Conservation (phyloP, 1,284 basidiomycete genomes). For the Moniliella sp. region DNA sequence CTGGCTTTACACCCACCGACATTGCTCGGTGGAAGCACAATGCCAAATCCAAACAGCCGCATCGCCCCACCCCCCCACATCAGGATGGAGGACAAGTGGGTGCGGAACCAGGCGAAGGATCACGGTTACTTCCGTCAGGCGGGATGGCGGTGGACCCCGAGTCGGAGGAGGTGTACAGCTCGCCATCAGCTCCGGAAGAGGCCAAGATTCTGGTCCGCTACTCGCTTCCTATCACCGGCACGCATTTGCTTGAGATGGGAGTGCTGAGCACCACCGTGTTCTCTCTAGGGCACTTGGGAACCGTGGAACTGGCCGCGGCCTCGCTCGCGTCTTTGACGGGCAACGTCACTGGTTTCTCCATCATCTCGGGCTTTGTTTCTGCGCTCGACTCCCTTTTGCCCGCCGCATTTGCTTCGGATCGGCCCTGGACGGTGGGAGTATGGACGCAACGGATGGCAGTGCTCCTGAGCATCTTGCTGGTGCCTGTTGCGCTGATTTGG, state of each 20-base stretch:
- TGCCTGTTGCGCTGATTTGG: conserved; percentile 40
- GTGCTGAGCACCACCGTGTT: conserved; percentile 26
- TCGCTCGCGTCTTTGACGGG: conserved; percentile 28
- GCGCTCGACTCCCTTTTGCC: conserved; percentile 72
- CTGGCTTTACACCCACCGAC: too few relatives aligned
- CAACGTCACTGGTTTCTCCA: conserved; percentile 26
- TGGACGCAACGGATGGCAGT: conserved; percentile 69
- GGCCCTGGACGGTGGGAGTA: conserved; percentile 60
- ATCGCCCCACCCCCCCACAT: too few relatives aligned
- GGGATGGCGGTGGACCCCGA: too few relatives aligned
- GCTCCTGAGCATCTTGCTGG: conserved; percentile 32
- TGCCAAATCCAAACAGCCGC: too few relatives aligned
- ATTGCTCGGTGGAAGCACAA: too few relatives aligned
- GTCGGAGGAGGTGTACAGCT: too few relatives aligned
- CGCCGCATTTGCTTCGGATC: conserved; percentile 62
- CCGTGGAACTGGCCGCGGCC: conserved; percentile 23
- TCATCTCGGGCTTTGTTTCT: conserved; percentile 48
- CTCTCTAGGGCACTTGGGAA: conserved; percentile 26
- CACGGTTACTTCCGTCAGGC: too few relatives aligned
- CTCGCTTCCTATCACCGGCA: conserved; percentile 21
- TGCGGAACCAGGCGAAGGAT: too few relatives aligned
- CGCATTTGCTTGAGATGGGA: conserved; percentile 25
- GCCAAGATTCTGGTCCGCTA: conserved; percentile 13
- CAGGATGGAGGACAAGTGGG: too few relatives aligned
- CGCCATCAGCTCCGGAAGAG: too few relatives aligned